phyloP scores from a whole-genome alignment of 2,329 filamentous ascomycete genomes.

The Sarocladium oryzae region DNA sequence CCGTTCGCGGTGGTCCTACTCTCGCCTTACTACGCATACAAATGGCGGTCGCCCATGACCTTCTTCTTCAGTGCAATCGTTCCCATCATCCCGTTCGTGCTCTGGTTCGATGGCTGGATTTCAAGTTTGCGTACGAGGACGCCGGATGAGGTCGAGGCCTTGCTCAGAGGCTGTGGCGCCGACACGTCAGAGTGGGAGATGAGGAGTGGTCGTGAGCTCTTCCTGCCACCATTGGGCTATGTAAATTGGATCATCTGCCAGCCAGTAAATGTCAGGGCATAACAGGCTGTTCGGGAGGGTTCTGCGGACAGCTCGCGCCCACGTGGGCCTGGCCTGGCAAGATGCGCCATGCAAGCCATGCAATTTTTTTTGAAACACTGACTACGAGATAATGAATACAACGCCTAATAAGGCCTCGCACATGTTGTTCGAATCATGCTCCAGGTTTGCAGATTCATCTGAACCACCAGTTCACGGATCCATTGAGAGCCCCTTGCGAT shows the following conservation, averaged over 20 bases:
- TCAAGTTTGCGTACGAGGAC: constrained; percentile 62
- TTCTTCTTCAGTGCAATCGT: constrained; percentile 61
- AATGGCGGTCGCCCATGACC: constrained; percentile 44
- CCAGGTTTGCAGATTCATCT: no score
- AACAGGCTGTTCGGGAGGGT: background rate
- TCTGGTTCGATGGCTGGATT: constrained; percentile 63
- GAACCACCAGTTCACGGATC: constrained; percentile 42
- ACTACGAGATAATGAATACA: background rate
- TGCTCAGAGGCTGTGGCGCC: constrained; percentile 49
- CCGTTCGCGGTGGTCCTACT: constrained; percentile 44
- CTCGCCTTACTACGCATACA: constrained; percentile 47
- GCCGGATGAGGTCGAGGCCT: constrained; percentile 53
- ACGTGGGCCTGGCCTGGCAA: no score
- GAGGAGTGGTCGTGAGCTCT: constrained; percentile 36
- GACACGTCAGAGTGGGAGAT: constrained; percentile 41
- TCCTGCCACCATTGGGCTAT: constrained; percentile 45
- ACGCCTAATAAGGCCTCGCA: background rate
- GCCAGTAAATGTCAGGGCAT: constrained; percentile 21
- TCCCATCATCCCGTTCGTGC: constrained; percentile 60
- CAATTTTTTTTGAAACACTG: no score
- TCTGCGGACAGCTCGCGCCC: background rate
- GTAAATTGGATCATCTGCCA: constrained; percentile 46
- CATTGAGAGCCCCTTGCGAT: constrained; percentile 30
- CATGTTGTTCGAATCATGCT: background rate
- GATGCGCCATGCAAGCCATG: no score